Evolutionary conservation across 2,329 filamentous ascomycete genomes (phyloP), one percentile per base, ranked within the genome.

Genomic region (Penicillium occitanis): DNA sequence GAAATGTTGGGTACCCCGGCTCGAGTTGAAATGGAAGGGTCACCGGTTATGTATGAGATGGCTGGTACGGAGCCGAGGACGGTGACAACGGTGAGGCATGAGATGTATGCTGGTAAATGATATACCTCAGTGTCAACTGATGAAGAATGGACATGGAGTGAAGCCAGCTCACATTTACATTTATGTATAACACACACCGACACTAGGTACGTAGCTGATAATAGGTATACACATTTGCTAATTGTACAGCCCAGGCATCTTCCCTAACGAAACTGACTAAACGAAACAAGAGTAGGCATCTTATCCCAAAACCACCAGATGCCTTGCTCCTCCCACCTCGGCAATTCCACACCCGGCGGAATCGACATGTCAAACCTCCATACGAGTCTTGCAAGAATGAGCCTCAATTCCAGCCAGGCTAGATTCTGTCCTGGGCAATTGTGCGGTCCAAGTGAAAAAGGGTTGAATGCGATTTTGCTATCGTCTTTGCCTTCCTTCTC

Each of bases 31-130:
- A 40, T 63, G 35, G 48, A 37, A 25, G 48, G 61, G 5, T 40
- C 35, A 1, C 13, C 35, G 25, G 7, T 42, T 22, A 25, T 13
- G 14, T 44, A 53, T 44, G 61, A 63, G 48, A 63, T 63, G 61
- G 22, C 22, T 7, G 48, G 22, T 11, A 25, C 28, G 19, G n/a
- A 51, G 10, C 2, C 42, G 30, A 51, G 22, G 13, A 14, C 33
- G 19, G 19, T 53, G 46, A 19, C 19, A 22, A 13, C 30, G 22
- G 22, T 50, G 46, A 50, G 22, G 33, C 46, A 53, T 62, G 60
- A 62, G 46, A 40, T 62, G 60, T 35, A 37, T 51, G 44, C 59
- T 13, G 59, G 59, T 7, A 53, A 25, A 61, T 61, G 30, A 33
- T 10, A 48, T 48, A 22, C 35, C 35, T 4, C 35, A 13, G 35